phyloP scores from a whole-genome alignment of 805 yeast species.

The Barnettozyma wickerhamii region DNA sequence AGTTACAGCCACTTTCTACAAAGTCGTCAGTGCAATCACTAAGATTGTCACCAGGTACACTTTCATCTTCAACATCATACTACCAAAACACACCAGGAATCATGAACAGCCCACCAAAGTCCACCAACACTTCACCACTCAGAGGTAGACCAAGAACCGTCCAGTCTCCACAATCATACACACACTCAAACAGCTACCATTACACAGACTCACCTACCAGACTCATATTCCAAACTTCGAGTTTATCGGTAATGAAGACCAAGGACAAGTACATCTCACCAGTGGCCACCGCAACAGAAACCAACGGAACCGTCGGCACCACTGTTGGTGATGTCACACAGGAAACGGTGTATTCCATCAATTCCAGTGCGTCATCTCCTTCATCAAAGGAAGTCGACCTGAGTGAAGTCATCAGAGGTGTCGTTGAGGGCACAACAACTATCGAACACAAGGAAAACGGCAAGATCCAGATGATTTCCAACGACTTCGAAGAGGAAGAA shows the following conservation, averaged over 20 bases:
- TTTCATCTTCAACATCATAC: not conserved
- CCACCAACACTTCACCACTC: too few relatives aligned
- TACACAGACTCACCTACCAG: not conserved
- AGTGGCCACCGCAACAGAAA: too few relatives aligned
- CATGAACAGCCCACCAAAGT: not conserved
- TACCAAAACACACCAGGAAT: not conserved
- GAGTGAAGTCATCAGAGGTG: not conserved
- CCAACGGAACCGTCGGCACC: slow-evolving; percentile 4
- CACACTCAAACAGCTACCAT: not conserved
- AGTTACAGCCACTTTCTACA: not conserved
- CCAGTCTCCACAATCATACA: not conserved
- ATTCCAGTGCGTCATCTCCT: slow-evolving; percentile 11
- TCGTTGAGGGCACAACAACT: not conserved
- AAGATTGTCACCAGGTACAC: not conserved
- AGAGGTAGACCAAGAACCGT: not conserved
- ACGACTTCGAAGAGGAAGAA: not conserved
- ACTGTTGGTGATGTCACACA: slow-evolving; percentile 21
- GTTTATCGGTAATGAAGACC: not conserved
- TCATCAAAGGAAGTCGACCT: slow-evolving; percentile 1
- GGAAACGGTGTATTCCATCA: slow-evolving; percentile 23
- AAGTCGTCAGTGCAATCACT: not conserved
- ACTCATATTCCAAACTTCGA: slow-evolving; percentile 2
- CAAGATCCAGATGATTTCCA: too few relatives aligned
- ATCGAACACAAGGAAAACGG: too few relatives aligned
- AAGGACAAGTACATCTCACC: too few relatives aligned